A percentile compares a stretch with the other conserved stretches of the same genome.
These are phyloP conservation scores for Phaeosphaeriaceae sp. DNA, from an alignment of 2,329 filamentous ascomycete species.

Conservation along the genomic window DNA sequence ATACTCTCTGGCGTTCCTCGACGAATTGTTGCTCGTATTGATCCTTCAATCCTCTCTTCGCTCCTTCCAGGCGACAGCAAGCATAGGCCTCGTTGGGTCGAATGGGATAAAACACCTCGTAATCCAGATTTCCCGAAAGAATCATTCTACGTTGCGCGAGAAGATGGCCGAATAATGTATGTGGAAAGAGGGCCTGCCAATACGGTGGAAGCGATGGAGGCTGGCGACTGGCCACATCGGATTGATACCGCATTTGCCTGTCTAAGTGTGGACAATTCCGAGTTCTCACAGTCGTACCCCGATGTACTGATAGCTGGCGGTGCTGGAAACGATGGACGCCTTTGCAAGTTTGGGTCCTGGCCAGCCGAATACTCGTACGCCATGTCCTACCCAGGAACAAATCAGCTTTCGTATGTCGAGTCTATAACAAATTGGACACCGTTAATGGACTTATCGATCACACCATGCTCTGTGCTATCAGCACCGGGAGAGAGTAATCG, in stretches of 20 bases:
- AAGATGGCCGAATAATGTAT: constrained; percentile 82
- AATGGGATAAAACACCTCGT: constrained; percentile 81
- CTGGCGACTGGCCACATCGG: constrained; percentile 69
- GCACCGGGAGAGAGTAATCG: constrained; percentile 28
- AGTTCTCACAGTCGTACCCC: constrained; percentile 61
- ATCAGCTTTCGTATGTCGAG: constrained; percentile 58
- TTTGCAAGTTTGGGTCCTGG: constrained; percentile 69
- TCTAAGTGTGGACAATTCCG: constrained; percentile 57
- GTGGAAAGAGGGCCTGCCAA: constrained; percentile 64
- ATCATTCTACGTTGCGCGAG: constrained; percentile 82
- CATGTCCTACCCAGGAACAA: constrained; percentile 58
- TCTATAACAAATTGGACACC: constrained; percentile 68
- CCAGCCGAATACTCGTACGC: constrained; percentile 54
- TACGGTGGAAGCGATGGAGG: constrained; percentile 49
- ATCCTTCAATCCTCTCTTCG: constrained; percentile 50
- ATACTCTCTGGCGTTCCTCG: constrained; percentile 50
- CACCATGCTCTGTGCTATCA: constrained; percentile 30
- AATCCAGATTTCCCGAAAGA: constrained; percentile 66
- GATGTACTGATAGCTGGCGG: constrained; percentile 85
- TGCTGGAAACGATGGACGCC: constrained; percentile 75
- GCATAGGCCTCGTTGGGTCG: constrained; percentile 71
- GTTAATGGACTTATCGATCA: constrained; percentile 55
- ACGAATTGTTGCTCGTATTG: constrained; percentile 21
- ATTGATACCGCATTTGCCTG: constrained; percentile 84
- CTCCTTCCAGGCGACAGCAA: constrained; percentile 49